Evolutionary conservation across 176 grass and related monocot genomes (phyloP).

Genomic region (Oryza longistaminata): DNA sequence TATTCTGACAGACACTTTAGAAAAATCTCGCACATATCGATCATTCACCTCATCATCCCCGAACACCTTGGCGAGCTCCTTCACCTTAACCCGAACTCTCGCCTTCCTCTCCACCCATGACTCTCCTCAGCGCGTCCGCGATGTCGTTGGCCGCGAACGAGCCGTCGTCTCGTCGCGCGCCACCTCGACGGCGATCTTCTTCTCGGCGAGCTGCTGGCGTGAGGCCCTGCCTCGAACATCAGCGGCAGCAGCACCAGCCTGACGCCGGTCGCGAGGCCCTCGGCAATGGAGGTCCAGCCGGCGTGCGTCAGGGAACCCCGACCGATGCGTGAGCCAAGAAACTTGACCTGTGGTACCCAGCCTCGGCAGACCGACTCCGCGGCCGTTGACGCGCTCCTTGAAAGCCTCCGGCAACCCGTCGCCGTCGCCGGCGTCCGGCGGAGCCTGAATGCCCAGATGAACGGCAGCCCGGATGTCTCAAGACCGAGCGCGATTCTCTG

Average conservation of each 20-base stretch:
- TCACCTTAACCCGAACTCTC: constrained; percentile 35
- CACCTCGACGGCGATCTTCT: constrained; percentile 54
- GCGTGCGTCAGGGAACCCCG: constrained; percentile 60
- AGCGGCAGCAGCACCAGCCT: constrained; percentile 56
- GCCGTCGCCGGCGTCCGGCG: background rate
- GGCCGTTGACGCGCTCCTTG: constrained; percentile 16
- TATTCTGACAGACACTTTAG: constrained; percentile 36
- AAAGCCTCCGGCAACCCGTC: constrained; percentile 49
- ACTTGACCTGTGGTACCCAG: constrained; percentile 56
- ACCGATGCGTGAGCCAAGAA: constrained; percentile 57
- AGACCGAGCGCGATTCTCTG: constrained; percentile 53
- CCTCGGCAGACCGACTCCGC: constrained; percentile 38
- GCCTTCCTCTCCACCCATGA: constrained; percentile 52
- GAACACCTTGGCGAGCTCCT: constrained; percentile 44
- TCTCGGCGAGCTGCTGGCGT: constrained; percentile 50
- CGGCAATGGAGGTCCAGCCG: constrained; percentile 58
- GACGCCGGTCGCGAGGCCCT: constrained; percentile 52
- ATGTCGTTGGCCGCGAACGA: constrained; percentile 47
- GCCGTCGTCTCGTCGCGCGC: constrained; percentile 49
- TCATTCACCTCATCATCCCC: constrained; percentile 58
- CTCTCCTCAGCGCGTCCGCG: constrained; percentile 44
- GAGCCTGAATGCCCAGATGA: constrained; percentile 64
- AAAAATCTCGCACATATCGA: constrained; percentile 43
- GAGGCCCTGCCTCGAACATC: constrained; percentile 62
- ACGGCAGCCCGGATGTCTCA: constrained; percentile 50